Evolutionary conservation across 257 asterid species (phyloP).

Genomic region (Nicotiana noctiflora): DNA sequence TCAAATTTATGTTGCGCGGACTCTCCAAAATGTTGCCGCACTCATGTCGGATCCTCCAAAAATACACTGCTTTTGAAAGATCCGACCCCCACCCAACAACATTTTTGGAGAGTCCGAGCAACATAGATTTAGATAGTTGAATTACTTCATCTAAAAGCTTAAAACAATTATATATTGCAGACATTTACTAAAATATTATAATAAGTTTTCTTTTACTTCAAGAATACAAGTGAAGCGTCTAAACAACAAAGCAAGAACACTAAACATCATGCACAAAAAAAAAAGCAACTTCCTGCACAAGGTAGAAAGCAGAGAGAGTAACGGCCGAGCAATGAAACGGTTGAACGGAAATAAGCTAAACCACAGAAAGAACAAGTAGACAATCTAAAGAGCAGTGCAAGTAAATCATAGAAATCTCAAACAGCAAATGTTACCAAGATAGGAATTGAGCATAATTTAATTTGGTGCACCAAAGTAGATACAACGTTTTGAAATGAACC

Average conservation of each 20-base stretch:
- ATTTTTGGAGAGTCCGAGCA: too few relatives aligned
- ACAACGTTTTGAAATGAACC: not conserved
- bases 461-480: not conserved
- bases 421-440: not conserved
- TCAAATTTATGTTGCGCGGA: not conserved
- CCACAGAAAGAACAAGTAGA: not conserved
- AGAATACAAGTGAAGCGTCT: not conserved
- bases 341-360: not conserved
- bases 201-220: not conserved
- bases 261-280: not conserved
- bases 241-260: not conserved
- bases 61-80: too few relatives aligned
- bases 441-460: not conserved
- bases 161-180: not conserved
- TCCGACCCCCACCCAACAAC: too few relatives aligned
- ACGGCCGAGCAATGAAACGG: not conserved
- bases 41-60: too few relatives aligned
- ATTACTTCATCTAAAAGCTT: not conserved
- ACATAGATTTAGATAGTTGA: not conserved
- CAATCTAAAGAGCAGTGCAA: not conserved
- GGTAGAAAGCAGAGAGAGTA: not conserved
- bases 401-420: not conserved
- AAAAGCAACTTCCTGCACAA: not conserved
- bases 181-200: not conserved
- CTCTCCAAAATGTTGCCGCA: too few relatives aligned